Base-by-base conservation (phyloP, 345 rosid genomes). In the Lumnitzera racemosa region DNA sequence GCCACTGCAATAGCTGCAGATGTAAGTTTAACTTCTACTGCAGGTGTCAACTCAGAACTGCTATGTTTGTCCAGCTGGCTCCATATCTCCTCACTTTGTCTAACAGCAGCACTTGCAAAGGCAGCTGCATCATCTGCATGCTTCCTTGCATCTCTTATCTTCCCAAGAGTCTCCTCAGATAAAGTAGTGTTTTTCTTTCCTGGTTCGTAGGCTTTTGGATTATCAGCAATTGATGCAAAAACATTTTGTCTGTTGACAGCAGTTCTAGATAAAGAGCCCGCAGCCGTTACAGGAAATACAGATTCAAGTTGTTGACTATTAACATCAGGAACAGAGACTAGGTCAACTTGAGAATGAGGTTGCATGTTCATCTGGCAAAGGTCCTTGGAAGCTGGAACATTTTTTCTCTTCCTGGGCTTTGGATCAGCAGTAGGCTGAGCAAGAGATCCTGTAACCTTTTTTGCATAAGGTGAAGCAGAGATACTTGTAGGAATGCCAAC, bases 1-100 rank as follows among this genome's bases (percentile, higher is more conserved):
- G 95, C 85, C 60, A 83, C 68, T 16, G 95, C 89, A 80, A 77
- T 81, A 57, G 96, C 94, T 61, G 98, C 97, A n/a, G 87, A 85
- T 66, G 89, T 84, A 73, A 95, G 68, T 61, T 74, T 85, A 57
- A 73, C 75, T 77, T 90, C 89, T 61, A 70, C 77, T 65, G 88
- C 92, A 48, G 81, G 60, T 31, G 53, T 77, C 69, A 80, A 74
- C 51, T 84, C 81, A 49, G 82, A 65, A 66, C 72, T 73, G 69
- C 71, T 83, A 62, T 85, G 88, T 70, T 68, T 74, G 53, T 74
- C 84, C 68, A 95, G 70, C 77, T 70, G 84, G 74, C 70, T 82
- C 97, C 99, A 95, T 49, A 90, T 67, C 51, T 75, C 82, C 68
- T 79, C 85, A 16, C 90, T 70, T 49, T 78, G 83, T 73, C 72